Evolutionary conservation across 169 alveolate species (phyloP).

Genomic region (Plasmodium yoelii): DNA sequence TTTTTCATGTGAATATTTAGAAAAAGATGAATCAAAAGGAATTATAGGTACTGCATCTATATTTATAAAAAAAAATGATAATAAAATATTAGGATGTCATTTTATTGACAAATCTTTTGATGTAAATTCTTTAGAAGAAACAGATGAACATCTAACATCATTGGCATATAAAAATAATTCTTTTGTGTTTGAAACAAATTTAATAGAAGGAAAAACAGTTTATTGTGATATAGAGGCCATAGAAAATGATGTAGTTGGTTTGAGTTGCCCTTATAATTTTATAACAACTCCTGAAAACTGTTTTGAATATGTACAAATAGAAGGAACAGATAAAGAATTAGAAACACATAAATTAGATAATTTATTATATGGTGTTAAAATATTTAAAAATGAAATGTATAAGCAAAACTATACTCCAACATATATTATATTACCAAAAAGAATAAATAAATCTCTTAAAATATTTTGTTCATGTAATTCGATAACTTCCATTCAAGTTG

Average conservation of each 20-base stretch:
- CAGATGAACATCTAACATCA: neutral
- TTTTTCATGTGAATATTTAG: conserved; percentile 54
- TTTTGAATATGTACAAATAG: conserved; percentile 58
- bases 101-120: conserved; percentile 18
- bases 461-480: conserved; percentile 64
- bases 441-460: conserved; percentile 25
- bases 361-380: conserved; percentile 27
- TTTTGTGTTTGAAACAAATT: conserved; percentile 48
- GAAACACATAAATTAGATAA: conserved; percentile 42
- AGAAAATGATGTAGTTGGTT: conserved; percentile 68
- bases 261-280: conserved; percentile 66
- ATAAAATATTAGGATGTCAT: conserved; percentile 69
- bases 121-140: no score
- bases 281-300: conserved; percentile 51
- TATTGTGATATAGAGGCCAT: conserved; percentile 68
- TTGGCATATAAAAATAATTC: conserved; percentile 9
- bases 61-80: conserved; percentile 58
- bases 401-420: conserved; percentile 56
- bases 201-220: conserved; percentile 33
- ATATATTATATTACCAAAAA: conserved; percentile 55
- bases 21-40: conserved; percentile 5
- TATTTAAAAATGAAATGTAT: conserved; percentile 38
- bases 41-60: conserved; percentile 51
- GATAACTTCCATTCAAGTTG: conserved; percentile 16
- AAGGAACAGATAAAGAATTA: conserved; percentile 43